These are phyloP conservation scores for Botryotinia convoluta DNA, from an alignment of 2,329 filamentous ascomycete genomes.

Conservation along the genomic window DNA sequence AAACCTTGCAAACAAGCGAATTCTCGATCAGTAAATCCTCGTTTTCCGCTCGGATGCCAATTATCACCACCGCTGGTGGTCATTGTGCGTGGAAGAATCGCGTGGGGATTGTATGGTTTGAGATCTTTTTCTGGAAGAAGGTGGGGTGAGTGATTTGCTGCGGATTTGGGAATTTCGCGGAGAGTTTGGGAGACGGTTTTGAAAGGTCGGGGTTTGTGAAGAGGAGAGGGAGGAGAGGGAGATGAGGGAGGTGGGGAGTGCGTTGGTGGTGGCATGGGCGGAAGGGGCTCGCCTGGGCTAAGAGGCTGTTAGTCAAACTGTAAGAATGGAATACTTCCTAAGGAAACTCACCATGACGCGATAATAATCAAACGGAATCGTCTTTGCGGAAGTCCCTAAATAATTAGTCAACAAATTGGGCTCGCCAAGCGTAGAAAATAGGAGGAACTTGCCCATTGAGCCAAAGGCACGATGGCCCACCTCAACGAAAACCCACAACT, in stretches of 20 bases:
- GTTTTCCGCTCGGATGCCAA: slow-evolving; percentile 61
- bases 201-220: slow-evolving; percentile 36
- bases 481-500: slow-evolving; percentile 64
- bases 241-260: slow-evolving; percentile 45
- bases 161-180: slow-evolving; percentile 28
- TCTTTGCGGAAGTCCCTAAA: slow-evolving; percentile 30
- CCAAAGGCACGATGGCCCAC: slow-evolving; percentile 60
- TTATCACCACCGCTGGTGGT: slow-evolving; percentile 62
- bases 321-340: not conserved
- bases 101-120: slow-evolving; percentile 46
- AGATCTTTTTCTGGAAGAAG: slow-evolving; percentile 18
- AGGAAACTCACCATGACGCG: slow-evolving; percentile 43
- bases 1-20: slow-evolving; percentile 70
- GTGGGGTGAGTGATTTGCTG: slow-evolving; percentile 41
- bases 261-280: slow-evolving; percentile 61
- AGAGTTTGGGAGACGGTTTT: slow-evolving; percentile 44
- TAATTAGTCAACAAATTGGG: not conserved
- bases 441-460: slow-evolving; percentile 42
- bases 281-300: slow-evolving; percentile 68
- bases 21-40: slow-evolving; percentile 64
- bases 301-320: slow-evolving; percentile 9
- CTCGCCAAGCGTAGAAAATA: not conserved
- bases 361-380: slow-evolving; percentile 52
- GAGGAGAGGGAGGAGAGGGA: slow-evolving; percentile 34
- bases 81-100: slow-evolving; percentile 55